A percentile compares a stretch with the other conserved stretches of the same genome.
These are phyloP conservation scores for Solanum okadae DNA, from an alignment of 257 asterid genomes.

Conservation along the genomic window DNA sequence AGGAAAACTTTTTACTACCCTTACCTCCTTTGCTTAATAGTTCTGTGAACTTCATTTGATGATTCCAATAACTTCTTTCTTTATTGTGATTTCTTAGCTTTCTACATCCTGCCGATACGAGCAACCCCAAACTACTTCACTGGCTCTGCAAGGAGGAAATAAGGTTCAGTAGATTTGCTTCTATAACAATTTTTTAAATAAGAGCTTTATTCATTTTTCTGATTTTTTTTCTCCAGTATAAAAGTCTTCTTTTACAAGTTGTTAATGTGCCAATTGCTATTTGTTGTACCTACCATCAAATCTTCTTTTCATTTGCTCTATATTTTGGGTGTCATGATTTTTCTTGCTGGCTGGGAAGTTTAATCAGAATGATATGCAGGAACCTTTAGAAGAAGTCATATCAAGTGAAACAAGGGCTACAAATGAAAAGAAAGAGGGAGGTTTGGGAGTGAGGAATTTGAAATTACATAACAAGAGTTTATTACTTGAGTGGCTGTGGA, in stretches of 20 bases:
- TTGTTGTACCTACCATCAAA: not conserved
- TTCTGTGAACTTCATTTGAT: conserved; percentile 1
- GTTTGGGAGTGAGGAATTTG: not conserved
- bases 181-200: not conserved
- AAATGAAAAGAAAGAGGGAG: not conserved
- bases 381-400: not conserved
- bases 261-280: not conserved
- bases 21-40: not conserved
- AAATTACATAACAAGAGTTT: not conserved
- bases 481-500: not conserved
- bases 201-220: not conserved
- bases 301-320: not conserved
- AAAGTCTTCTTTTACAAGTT: not conserved
- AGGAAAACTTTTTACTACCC: not conserved
- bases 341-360: not conserved
- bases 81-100: conserved; percentile 39
- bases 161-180: conserved; percentile 35
- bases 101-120: conserved; percentile 89
- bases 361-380: not conserved
- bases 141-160: conserved; percentile 96
- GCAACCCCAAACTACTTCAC: conserved; percentile 54
- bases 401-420: not conserved
- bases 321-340: not conserved
- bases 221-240: not conserved
- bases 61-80: not conserved